These are phyloP conservation scores for Exophiala mesophila DNA, from an alignment of 2,329 filamentous ascomycete genomes.

Conservation along the genomic window DNA sequence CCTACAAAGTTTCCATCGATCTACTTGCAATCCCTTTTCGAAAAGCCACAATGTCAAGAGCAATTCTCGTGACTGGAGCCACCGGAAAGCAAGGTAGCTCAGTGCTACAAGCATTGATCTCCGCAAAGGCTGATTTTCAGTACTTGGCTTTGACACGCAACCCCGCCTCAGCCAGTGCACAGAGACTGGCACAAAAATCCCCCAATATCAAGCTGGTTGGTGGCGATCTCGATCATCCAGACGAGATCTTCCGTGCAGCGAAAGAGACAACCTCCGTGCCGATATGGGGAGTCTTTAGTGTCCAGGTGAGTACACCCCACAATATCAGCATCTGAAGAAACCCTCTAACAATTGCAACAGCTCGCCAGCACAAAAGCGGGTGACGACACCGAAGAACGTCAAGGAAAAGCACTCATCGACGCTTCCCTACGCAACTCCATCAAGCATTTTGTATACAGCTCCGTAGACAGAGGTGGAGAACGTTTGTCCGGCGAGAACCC, in stretches of 20 bases:
- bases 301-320: constrained; percentile 15
- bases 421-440: constrained; percentile 30
- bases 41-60: constrained; percentile 5
- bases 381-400: constrained; percentile 29
- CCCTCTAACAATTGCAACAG: no score
- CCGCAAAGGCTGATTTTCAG: constrained; percentile 15
- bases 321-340: no score
- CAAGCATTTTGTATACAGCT: constrained; percentile 36
- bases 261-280: constrained; percentile 6
- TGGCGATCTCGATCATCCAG: constrained; percentile 20
- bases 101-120: constrained; percentile 41
- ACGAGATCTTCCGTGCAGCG: constrained; percentile 14
- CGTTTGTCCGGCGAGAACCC: constrained; percentile 18
- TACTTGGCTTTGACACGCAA: constrained; percentile 25
- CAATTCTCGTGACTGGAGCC: constrained; percentile 43
- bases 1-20: no score
- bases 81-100: constrained; percentile 48
- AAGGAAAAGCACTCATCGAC: constrained; percentile 37
- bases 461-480: constrained; percentile 34
- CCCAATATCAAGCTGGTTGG: constrained; percentile 18
- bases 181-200: constrained; percentile 15
- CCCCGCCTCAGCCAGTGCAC: constrained; percentile 13
- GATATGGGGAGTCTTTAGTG: constrained; percentile 25
- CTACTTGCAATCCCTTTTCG: background rate
- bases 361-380: constrained; percentile 4